A percentile compares a stretch with the other conserved stretches of the same genome.
Conservation (phyloP, 2,329 filamentous ascomycete genomes). For the Drechslera avenae region DNA sequence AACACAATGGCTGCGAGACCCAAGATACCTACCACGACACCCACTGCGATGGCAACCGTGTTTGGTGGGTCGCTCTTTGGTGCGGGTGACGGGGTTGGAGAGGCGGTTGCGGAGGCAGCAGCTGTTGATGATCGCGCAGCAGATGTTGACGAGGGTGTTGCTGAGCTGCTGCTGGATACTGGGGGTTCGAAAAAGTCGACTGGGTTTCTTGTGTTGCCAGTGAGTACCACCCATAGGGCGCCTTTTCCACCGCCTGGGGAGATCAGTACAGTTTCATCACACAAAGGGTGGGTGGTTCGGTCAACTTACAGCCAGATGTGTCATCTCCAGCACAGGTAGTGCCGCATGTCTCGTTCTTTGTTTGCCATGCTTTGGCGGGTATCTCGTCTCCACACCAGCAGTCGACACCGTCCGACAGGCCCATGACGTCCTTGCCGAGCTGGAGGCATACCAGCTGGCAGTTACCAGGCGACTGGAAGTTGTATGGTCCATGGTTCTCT, state of each 20-base stretch:
- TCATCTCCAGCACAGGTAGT: constrained; percentile 65
- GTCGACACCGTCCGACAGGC: constrained; percentile 62
- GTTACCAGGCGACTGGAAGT: constrained; percentile 61
- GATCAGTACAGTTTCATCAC: constrained; percentile 23
- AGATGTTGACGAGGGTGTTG: constrained; percentile 16
- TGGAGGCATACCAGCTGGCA: constrained; percentile 60
- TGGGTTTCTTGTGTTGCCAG: constrained; percentile 52
- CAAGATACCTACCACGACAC: constrained; percentile 83
- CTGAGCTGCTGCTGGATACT: constrained; percentile 24
- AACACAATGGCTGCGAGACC: constrained; percentile 69
- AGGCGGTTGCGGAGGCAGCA: constrained; percentile 8
- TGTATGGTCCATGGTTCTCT: constrained; percentile 54
- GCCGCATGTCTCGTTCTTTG: constrained; percentile 66
- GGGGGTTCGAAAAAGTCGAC: constrained; percentile 42
- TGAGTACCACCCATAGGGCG: constrained; percentile 59
- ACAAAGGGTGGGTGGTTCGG: background rate
- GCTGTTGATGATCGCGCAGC: constrained; percentile 28
- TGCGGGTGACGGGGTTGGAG: constrained; percentile 38
- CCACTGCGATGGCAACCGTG: constrained; percentile 83
- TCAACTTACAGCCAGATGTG: constrained; percentile 67
- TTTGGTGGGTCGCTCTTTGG: constrained; percentile 58
- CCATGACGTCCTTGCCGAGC: constrained; percentile 63
- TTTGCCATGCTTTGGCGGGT: constrained; percentile 62
- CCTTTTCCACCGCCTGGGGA: constrained; percentile 63
- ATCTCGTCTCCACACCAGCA: constrained; percentile 77